Evolutionary conservation across 73 alveolate genomes (phyloP).

Genomic region (Paramecium sonneborni): DNA sequence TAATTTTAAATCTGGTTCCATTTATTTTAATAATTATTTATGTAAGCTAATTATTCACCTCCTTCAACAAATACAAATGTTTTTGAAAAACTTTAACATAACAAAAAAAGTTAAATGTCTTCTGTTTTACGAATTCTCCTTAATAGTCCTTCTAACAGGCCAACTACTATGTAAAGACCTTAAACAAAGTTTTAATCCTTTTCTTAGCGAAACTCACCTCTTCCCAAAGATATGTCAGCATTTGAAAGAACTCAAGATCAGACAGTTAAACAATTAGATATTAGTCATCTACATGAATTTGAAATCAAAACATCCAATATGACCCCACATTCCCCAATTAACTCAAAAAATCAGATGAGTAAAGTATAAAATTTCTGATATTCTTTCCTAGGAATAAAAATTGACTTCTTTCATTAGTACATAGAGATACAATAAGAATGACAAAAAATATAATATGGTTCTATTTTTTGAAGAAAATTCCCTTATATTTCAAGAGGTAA

Average conservation of each 20-base stretch:
- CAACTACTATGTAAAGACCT: neutral
- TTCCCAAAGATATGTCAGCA: neutral
- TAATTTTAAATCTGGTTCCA: slow-evolving; percentile 59
- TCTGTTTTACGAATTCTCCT: neutral
- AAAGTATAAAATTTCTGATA: neutral
- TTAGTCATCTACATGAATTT: neutral
- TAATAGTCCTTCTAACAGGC: neutral
- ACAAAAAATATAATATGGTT: neutral
- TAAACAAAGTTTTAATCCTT: neutral
- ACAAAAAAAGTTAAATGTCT: neutral
- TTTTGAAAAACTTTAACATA: neutral
- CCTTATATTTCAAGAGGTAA: neutral
- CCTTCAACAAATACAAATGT: neutral
- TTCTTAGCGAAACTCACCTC: neutral
- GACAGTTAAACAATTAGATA: neutral
- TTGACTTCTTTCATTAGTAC: neutral
- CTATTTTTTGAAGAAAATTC: slow-evolving; percentile 17
- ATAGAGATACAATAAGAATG: neutral
- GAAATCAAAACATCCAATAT: neutral
- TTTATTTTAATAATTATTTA: neutral
- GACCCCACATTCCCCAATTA: neutral
- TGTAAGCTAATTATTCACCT: neutral
- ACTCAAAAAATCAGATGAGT: neutral
- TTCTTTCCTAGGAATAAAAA: neutral
- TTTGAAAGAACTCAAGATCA: slow-evolving; percentile 9